Percentiles rank a stretch among this genome's conserved stretches.
These are phyloP conservation scores for Luvunga scandens DNA, from an alignment of 345 rosid genomes.

Conservation along the genomic window DNA sequence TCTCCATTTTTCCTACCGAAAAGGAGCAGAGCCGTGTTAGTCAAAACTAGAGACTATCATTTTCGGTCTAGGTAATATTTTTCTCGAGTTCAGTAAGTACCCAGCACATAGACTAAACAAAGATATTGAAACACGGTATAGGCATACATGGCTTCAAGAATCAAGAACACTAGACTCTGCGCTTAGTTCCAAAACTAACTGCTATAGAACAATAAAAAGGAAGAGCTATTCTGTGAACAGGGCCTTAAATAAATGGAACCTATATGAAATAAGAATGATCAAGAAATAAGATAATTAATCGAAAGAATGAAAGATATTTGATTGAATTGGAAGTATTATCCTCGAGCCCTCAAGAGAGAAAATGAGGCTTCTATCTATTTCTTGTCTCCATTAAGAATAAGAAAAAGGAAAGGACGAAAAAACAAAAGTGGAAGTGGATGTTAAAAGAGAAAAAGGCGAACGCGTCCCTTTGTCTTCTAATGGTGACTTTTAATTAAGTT, in stretches of 20 bases:
- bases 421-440: not conserved
- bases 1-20: too few relatives aligned
- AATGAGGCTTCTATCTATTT: not conserved
- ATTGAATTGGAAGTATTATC: constrained; percentile 17
- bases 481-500: not conserved
- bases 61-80: not conserved
- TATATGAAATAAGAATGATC: not conserved
- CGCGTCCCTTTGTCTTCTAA: not conserved
- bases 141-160: not conserved
- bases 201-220: too few relatives aligned
- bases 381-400: not conserved
- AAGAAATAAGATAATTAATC: not conserved
- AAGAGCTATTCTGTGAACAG: too few relatives aligned
- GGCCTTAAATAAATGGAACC: not conserved
- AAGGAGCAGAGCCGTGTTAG: not conserved
- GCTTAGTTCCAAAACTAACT: not conserved
- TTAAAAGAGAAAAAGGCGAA: not conserved
- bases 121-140: not conserved
- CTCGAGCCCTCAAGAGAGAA: constrained; percentile 30
- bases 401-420: not conserved
- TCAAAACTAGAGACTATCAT: not conserved
- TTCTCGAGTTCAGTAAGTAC: not conserved
- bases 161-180: not conserved
- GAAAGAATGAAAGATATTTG: not conserved
- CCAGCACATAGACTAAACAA: not conserved